These are phyloP conservation scores for Galeopsis tetrahit DNA, from an alignment of 257 asterid species.

Conservation along the genomic window DNA sequence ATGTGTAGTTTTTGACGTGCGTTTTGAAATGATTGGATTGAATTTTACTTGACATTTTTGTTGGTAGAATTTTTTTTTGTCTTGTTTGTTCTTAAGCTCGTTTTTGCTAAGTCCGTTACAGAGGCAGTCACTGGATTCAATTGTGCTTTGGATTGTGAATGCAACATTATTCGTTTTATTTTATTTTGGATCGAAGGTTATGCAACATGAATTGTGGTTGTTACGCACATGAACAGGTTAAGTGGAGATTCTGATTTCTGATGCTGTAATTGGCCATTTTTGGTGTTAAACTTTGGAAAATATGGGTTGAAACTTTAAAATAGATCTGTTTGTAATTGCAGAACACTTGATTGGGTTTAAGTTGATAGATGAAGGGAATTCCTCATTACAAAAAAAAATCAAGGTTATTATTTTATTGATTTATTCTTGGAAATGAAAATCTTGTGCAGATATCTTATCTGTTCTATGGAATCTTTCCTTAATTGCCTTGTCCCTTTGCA, in stretches of 20 bases:
- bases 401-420: conserved; percentile 21
- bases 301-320: conserved; percentile 16
- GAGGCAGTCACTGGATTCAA: conserved; percentile 30
- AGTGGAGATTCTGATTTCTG: conserved; percentile 19
- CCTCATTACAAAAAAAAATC: conserved; percentile 3
- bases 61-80: not conserved
- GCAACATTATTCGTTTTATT: not conserved
- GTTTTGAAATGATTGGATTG: conserved; percentile 24
- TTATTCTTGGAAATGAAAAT: conserved; percentile 21
- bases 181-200: not conserved
- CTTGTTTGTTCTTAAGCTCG: conserved; percentile 20
- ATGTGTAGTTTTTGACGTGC: not conserved
- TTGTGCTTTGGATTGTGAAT: conserved; percentile 9
- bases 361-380: conserved; percentile 13
- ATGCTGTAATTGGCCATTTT: conserved; percentile 24
- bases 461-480: conserved; percentile 25
- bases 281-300: conserved; percentile 6
- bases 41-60: conserved; percentile 17
- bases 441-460: conserved; percentile 9
- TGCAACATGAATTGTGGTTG: conserved; percentile 18
- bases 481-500: conserved; percentile 15
- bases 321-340: conserved; percentile 18
- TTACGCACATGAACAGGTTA: conserved; percentile 15
- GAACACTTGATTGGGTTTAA: conserved; percentile 22
- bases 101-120: conserved; percentile 30